Conservation (phyloP, 176 grass and related monocot genomes). For the Hsuehochloa calcarea region DNA sequence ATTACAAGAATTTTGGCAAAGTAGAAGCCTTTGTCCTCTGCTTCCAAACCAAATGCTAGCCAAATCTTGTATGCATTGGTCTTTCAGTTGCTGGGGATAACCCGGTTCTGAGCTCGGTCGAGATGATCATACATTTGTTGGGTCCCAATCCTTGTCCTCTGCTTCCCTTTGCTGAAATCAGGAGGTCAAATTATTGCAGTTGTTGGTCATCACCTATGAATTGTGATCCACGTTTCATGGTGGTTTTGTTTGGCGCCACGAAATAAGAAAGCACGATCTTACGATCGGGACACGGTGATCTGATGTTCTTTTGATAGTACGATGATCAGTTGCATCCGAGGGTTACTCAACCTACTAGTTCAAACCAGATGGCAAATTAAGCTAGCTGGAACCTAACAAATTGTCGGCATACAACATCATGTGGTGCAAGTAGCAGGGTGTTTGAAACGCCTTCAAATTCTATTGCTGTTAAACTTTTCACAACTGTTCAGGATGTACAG, state of each 20-base stretch:
- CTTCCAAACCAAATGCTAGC: no score
- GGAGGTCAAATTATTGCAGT: neutral
- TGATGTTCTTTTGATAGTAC: neutral
- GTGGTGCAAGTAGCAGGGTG: neutral
- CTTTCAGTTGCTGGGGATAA: no score
- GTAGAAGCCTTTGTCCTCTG: no score
- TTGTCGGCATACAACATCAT: conserved; percentile 5
- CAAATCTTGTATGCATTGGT: no score
- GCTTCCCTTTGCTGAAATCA: neutral
- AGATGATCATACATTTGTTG: neutral
- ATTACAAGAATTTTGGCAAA: no score
- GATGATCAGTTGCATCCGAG: neutral
- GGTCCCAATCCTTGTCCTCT: neutral
- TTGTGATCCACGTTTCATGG: conserved; percentile 6
- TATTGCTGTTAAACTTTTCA: no score
- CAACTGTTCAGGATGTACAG: no score
- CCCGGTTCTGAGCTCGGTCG: neutral
- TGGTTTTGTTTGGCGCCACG: conserved; percentile 7
- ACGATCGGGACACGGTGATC: neutral
- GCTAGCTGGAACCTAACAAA: neutral
- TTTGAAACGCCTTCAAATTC: no score
- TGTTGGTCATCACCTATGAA: neutral
- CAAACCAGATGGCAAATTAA: neutral
- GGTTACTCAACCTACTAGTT: neutral
- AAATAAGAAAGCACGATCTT: neutral